A percentile compares a stretch with the other conserved stretches of the same genome.
phyloP scores from a whole-genome alignment of 1,139 yeast species.

The Diutina scorzettiae region DNA sequence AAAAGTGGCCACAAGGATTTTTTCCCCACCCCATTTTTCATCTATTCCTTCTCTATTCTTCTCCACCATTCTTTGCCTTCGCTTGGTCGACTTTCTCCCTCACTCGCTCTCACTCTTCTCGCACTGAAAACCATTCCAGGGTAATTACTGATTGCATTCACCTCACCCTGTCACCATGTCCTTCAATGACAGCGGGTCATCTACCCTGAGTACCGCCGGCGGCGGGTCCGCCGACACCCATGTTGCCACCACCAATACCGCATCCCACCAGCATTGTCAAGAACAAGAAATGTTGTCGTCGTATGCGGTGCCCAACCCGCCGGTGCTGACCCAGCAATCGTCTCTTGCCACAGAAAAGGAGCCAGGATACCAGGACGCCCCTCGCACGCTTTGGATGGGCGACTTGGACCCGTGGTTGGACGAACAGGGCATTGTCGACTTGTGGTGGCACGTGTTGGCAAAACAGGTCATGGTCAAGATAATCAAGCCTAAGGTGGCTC shows the following conservation, averaged over 20 bases:
- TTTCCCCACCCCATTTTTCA: no score
- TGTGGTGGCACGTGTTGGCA: constrained; percentile 43
- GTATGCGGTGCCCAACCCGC: constrained; percentile 6
- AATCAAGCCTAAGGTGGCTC: constrained; percentile 34
- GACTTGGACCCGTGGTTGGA: constrained; percentile 68
- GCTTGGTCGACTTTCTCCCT: no score
- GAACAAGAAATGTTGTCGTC: constrained; percentile 2
- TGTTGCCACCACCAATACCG: constrained; percentile 4
- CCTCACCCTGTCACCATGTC: no score
- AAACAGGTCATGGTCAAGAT: constrained; percentile 37
- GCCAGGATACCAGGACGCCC: constrained; percentile 6
- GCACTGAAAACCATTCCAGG: no score
- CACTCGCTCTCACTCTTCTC: no score
- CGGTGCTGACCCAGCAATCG: constrained; percentile 4
- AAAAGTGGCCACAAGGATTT: no score
- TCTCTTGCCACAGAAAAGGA: not conserved
- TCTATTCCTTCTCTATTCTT: no score
- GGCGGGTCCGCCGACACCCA: constrained; percentile 6
- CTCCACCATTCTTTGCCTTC: no score
- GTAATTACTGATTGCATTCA: no score
- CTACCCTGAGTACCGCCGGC: constrained; percentile 1
- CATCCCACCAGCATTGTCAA: constrained; percentile 2
- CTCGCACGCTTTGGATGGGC: constrained; percentile 52
- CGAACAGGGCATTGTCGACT: constrained; percentile 42
- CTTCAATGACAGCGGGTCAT: constrained; percentile 2